Percentiles rank a stretch among this genome's conserved stretches.
These are phyloP conservation scores for Curvularia verruculosa DNA, from an alignment of 2,329 filamentous ascomycete species.

Conservation along the genomic window DNA sequence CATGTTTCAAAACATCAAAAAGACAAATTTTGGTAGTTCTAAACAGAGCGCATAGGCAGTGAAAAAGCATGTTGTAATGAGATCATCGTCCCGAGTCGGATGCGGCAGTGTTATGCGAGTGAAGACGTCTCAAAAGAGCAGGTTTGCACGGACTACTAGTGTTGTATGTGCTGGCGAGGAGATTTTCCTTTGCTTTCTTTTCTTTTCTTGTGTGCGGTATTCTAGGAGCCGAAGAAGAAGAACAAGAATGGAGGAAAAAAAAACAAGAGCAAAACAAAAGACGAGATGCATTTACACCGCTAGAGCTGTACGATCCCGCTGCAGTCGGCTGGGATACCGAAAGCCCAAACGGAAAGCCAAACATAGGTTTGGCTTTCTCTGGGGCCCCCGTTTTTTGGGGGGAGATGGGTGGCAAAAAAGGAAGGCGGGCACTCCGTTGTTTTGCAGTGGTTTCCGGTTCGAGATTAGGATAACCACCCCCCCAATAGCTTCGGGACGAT, in stretches of 20 bases:
- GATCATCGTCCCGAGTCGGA: slow-evolving; percentile 1
- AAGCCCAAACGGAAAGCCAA: slow-evolving; percentile 26
- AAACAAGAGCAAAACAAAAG: too few species aligned
- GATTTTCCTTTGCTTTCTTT: slow-evolving; percentile 13
- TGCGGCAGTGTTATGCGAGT: slow-evolving; percentile 3
- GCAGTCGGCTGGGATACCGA: slow-evolving; percentile 24
- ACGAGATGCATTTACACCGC: slow-evolving; percentile 36
- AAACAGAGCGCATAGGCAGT: slow-evolving; percentile 3
- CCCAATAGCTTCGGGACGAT: slow-evolving; percentile 31
- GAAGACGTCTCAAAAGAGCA: slow-evolving; percentile 4
- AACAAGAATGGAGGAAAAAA: slow-evolving; percentile 1
- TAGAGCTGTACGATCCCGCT: slow-evolving; percentile 38
- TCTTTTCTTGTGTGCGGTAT: slow-evolving; percentile 2
- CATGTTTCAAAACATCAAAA: slow-evolving; percentile 7
- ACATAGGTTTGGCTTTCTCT: slow-evolving; percentile 15
- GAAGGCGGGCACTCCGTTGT: slow-evolving; percentile 13
- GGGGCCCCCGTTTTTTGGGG: slow-evolving; percentile 13
- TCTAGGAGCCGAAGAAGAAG: slow-evolving; percentile 8
- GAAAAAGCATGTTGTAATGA: slow-evolving; percentile 8
- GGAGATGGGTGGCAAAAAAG: slow-evolving; percentile 20
- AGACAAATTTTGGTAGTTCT: slow-evolving; percentile 4
- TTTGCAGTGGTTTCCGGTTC: slow-evolving; percentile 13
- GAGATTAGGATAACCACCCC: too few species aligned
- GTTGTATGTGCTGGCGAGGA: neutral
- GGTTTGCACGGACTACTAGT: neutral